Evolutionary conservation across 257 asterid species (phyloP), one percentile per base, ranked within the genome.

Genomic region (Nicotiana attenuata): DNA sequence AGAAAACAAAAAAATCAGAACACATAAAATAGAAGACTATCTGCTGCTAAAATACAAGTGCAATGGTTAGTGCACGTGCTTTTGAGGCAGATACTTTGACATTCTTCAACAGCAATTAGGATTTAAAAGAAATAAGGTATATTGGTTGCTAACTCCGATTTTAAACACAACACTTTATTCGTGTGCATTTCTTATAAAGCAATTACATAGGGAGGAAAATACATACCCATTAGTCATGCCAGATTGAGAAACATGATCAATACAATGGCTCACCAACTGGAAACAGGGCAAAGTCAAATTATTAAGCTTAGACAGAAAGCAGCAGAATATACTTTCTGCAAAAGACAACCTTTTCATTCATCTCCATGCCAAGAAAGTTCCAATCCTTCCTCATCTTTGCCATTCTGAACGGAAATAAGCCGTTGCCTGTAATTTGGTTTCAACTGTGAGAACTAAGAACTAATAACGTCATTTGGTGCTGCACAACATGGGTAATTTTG

Each of bases 361-460:
- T 87, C 88, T 96, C 99, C 55, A 96, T 87, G 69, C 99, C 98
- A 83, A 96, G 97, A 85, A 94, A 94, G 88, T 96, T 96, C 91
- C 87, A 85, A 88, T 96, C 91, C 76, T 83, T 91, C 84, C 82
- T 84, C 89, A 80, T 88, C 84, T 64, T 88, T 56, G 97, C 97
- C 97, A 96, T 94, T 85, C 90, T 92, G 82, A 88, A 89, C 82
- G 92, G 81, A 89, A 96, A 96, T 86, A 92, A 83, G 60, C 99
- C 99, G 82, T 96, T 96, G 56, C 99, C 98, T 96, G 91, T 84
- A 71, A 83, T 33, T 81, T 76, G 79, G 65, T 82, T 64, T 65
- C n/a, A 45, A 82, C 19, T 81, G 68, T 85, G 69, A 66, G 66
- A 65, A 69, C 19, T 24, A 77, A 53, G 24, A 28, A 24, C 16